A percentile compares a stretch with the other conserved stretches of the same genome.
phyloP scores from a whole-genome alignment of 345 rosid genomes.

The Hibiscus syriacus region DNA sequence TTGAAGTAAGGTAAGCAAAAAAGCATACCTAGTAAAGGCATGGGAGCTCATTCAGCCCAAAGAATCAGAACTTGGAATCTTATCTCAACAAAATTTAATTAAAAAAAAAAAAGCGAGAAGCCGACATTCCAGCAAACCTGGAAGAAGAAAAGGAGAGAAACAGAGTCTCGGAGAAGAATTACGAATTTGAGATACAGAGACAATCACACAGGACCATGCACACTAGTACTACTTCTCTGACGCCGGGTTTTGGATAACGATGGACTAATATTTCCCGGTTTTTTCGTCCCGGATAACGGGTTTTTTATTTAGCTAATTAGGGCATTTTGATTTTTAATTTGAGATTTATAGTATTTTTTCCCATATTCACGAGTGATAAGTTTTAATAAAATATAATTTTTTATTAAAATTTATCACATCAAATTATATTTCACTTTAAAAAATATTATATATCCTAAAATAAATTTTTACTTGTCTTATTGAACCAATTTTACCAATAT shows the following conservation, averaged over 20 bases:
- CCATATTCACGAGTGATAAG: too few species aligned
- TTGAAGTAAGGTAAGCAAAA: neutral
- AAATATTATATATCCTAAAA: too few species aligned
- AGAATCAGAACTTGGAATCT: neutral
- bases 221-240: neutral
- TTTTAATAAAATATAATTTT: too few species aligned
- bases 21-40: constrained; percentile 77
- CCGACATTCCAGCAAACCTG: neutral
- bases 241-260: constrained; percentile 5
- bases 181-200: neutral
- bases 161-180: neutral
- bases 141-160: neutral
- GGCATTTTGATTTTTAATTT: too few species aligned
- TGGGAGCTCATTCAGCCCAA: constrained; percentile 73
- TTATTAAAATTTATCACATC: too few species aligned
- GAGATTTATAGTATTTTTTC: too few species aligned
- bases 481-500: too few species aligned
- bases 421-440: too few species aligned
- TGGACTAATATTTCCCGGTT: neutral
- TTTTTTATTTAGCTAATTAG: too few species aligned
- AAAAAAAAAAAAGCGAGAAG: neutral
- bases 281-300: neutral
- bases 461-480: neutral
- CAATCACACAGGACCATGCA: neutral
- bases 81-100: neutral